Evolutionary conservation across 2,329 filamentous ascomycete genomes (phyloP), one percentile per base, ranked within the genome.

Genomic region (Verticillium tricorpus): DNA sequence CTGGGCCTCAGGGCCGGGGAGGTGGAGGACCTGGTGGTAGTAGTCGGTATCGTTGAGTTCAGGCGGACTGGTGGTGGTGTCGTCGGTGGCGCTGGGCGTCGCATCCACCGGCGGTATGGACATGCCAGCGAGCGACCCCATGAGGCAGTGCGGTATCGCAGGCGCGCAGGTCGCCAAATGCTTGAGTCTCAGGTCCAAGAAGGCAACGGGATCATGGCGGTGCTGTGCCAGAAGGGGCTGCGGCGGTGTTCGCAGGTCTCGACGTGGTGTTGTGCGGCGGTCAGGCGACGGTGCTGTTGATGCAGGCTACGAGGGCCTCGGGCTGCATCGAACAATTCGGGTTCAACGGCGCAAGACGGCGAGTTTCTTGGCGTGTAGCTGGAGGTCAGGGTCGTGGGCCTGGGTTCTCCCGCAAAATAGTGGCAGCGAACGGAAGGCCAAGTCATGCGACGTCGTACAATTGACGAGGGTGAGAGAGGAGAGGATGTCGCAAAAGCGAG

Each of bases 11-110:
- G 69, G 72, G 28, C 64, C 59, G 19, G 71, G 60, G 14, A 76
- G 65, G 34, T 68, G 70, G 32, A 83, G 69, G 8, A 82, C 80
- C 31, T 77, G 69, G 60, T 69, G 66, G 58, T 72, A 66, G 63
- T 79, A 82, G 34, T 73, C 72, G 60, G 67, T 68, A 54, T 80
- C 76, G 68, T 69, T 70, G 55, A 80, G 71, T 63, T 81, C 45
- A 22, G 45, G 45, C 45, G 45, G 45, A 50, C 45, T 50, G 45
- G 45, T 50, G 45, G 45, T 50, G 45, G 45, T 50, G 45, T 50
- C 45, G 45, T 50, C 45, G 45, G 45, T 50, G 45, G 45, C 45
- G 45, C 19, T 50, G 45, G 45, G n/a, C 45, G 19, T 11, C 17
- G 45, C 45, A 50, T 50, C 45, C n/a, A n/a, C 19, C 19, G n/a